Percentiles rank a stretch among this genome's conserved stretches.
Conservation (phyloP, 495 filamentous ascomycete species). For the Podospora pseudopauciseta region DNA sequence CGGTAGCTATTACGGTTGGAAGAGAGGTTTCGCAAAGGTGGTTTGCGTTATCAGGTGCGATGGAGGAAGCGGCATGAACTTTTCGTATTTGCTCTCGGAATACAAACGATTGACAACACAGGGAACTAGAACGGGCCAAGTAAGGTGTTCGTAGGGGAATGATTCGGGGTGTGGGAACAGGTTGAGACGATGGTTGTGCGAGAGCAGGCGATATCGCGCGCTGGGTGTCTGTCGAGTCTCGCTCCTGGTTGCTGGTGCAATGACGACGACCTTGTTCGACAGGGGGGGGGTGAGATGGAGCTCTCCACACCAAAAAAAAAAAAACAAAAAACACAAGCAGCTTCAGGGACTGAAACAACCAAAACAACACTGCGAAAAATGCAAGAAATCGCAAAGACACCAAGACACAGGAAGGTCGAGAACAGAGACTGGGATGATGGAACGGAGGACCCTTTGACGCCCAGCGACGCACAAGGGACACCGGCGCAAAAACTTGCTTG, state of each 20-base stretch:
- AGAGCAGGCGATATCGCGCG: neutral
- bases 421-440: neutral
- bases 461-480: neutral
- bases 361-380: neutral
- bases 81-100: neutral
- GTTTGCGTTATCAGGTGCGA: slow-evolving; percentile 1
- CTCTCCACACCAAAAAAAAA: slow-evolving; percentile 1
- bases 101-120: neutral
- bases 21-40: neutral
- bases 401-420: neutral
- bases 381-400: neutral
- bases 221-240: neutral
- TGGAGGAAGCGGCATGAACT: slow-evolving; percentile 13
- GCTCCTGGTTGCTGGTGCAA: neutral
- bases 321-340: slow-evolving; percentile 8
- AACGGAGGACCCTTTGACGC: neutral
- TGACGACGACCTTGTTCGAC: slow-evolving; percentile 11
- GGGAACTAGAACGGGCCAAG: neutral
- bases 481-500: neutral
- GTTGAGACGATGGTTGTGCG: slow-evolving; percentile 12
- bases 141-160: neutral
- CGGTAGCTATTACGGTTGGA: neutral
- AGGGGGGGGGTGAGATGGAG: slow-evolving; percentile 10
- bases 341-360: neutral
- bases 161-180: neutral